These are phyloP conservation scores for Polytrichum formosum DNA, from an alignment of 225 moss, liverwort and hornwort species.

Conservation along the genomic window DNA sequence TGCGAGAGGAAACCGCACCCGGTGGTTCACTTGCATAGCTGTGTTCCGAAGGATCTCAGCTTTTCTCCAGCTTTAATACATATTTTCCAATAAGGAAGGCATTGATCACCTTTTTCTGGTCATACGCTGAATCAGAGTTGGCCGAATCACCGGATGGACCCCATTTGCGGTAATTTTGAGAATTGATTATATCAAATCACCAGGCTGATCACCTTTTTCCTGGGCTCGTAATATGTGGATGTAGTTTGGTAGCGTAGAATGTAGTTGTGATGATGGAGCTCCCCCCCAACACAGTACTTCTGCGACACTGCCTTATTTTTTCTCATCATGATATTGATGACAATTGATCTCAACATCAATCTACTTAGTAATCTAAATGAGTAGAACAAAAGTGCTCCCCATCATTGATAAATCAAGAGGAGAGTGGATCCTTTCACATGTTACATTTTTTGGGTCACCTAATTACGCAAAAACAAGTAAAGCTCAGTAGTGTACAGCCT, in stretches of 20 bases:
- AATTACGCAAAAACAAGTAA: constrained; percentile 22
- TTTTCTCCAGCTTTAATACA: constrained; percentile 11
- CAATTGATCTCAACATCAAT: constrained; percentile 14
- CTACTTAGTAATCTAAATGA: constrained; percentile 6
- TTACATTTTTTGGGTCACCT: constrained; percentile 12
- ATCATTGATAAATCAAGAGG: constrained; percentile 8
- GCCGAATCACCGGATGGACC: neutral
- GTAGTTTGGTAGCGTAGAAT: neutral
- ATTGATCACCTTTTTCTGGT: constrained; percentile 5
- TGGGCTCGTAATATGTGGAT: constrained; percentile 6
- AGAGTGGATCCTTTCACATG: constrained; percentile 7
- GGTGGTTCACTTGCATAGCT: constrained; percentile 32
- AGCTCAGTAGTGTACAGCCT: constrained; percentile 7
- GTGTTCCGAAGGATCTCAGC: constrained; percentile 12
- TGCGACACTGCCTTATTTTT: constrained; percentile 11
- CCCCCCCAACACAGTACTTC: neutral
- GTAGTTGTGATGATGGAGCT: no score
- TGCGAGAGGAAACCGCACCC: constrained; percentile 8
- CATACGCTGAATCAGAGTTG: constrained; percentile 3
- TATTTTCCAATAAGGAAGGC: constrained; percentile 11
- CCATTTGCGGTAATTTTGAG: constrained; percentile 41
- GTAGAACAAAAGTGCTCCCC: constrained; percentile 13
- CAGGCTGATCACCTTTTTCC: constrained; percentile 29
- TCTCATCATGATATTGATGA: constrained; percentile 11
- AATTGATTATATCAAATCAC: constrained; percentile 15